These are phyloP conservation scores for Candida insectorum DNA, from an alignment of 805 yeast genomes.

Conservation along the genomic window DNA sequence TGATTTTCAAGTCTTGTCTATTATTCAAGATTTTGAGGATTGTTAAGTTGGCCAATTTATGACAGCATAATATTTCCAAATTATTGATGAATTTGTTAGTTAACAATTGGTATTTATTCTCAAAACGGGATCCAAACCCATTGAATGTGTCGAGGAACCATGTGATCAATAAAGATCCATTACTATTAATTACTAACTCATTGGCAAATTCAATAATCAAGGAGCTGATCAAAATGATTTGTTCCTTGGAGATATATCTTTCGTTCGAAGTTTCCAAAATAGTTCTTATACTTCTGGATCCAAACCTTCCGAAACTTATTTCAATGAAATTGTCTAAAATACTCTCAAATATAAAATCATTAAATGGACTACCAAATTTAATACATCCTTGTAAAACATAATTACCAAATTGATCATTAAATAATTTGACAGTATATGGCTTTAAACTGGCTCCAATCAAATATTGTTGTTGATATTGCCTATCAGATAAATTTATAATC, in stretches of 20 bases:
- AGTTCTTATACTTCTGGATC: slow-evolving; percentile 92
- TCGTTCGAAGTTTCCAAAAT: slow-evolving; percentile 70
- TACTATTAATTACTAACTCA: slow-evolving; percentile 74
- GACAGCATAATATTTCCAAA: slow-evolving; percentile 64
- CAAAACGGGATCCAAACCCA: slow-evolving; percentile 16
- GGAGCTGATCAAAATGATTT: slow-evolving; percentile 68
- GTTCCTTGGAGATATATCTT: slow-evolving; percentile 48
- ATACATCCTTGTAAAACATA: slow-evolving; percentile 93
- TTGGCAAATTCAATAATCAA: slow-evolving; percentile 76
- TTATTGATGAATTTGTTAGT: slow-evolving; percentile 61
- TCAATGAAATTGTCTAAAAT: slow-evolving; percentile 74
- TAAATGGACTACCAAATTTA: slow-evolving; percentile 84
- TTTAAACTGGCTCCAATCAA: slow-evolving; percentile 67
- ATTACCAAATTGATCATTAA: slow-evolving; percentile 95
- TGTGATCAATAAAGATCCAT: slow-evolving; percentile 85
- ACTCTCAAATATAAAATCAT: slow-evolving; percentile 83
- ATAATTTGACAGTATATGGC: slow-evolving; percentile 79
- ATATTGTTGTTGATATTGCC: slow-evolving; percentile 52
- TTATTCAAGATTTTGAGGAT: slow-evolving; percentile 73
- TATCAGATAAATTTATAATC: slow-evolving; percentile 62
- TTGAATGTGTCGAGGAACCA: slow-evolving; percentile 86
- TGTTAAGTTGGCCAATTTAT: slow-evolving; percentile 81
- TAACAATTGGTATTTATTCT: slow-evolving; percentile 59
- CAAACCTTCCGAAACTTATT: slow-evolving; percentile 85
- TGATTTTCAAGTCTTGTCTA: slow-evolving; percentile 61